Percentiles rank a stretch among this genome's conserved stretches.
Conservation (phyloP, 2,329 filamentous ascomycete species). For the Pyricularia sp. region DNA sequence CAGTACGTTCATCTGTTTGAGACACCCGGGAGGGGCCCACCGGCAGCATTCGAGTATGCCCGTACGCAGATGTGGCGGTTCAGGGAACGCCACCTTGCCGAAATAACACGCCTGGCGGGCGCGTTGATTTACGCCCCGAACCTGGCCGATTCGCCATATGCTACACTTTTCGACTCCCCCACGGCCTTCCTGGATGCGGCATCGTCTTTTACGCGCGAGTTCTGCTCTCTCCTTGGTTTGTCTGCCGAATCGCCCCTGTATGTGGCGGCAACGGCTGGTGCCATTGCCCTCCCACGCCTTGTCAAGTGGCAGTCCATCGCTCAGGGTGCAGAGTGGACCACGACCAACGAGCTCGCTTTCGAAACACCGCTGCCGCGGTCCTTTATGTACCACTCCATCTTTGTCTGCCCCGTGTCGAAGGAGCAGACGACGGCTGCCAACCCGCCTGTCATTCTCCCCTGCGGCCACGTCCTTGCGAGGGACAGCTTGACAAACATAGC, state of each 20-base stretch:
- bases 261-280: slow-evolving; percentile 80
- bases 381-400: slow-evolving; percentile 83
- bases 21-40: slow-evolving; percentile 4
- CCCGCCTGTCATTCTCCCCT: slow-evolving; percentile 92
- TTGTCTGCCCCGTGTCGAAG: slow-evolving; percentile 94
- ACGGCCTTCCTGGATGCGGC: slow-evolving; percentile 64
- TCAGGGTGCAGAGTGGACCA: slow-evolving; percentile 91
- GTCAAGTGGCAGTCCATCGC: slow-evolving; percentile 86
- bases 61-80: slow-evolving; percentile 62
- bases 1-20: slow-evolving; percentile 79
- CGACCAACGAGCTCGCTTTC: slow-evolving; percentile 77
- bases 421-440: slow-evolving; percentile 89
- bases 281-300: slow-evolving; percentile 78
- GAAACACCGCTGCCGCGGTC: slow-evolving; percentile 46
- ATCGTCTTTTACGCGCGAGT: slow-evolving; percentile 81
- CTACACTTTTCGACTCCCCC: slow-evolving; percentile 56
- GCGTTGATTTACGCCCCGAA: slow-evolving; percentile 72
- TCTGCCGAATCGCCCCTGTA: slow-evolving; percentile 89
- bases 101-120: slow-evolving; percentile 70
- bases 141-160: slow-evolving; percentile 64
- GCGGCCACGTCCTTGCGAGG: slow-evolving; percentile 82
- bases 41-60: slow-evolving; percentile 61
- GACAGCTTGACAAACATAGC: slow-evolving; percentile 70
- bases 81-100: slow-evolving; percentile 57
- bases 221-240: slow-evolving; percentile 80